Evolutionary conservation across 169 alveolate species (phyloP), one percentile per base, ranked within the genome.

Genomic region (Theileria orientalis): DNA sequence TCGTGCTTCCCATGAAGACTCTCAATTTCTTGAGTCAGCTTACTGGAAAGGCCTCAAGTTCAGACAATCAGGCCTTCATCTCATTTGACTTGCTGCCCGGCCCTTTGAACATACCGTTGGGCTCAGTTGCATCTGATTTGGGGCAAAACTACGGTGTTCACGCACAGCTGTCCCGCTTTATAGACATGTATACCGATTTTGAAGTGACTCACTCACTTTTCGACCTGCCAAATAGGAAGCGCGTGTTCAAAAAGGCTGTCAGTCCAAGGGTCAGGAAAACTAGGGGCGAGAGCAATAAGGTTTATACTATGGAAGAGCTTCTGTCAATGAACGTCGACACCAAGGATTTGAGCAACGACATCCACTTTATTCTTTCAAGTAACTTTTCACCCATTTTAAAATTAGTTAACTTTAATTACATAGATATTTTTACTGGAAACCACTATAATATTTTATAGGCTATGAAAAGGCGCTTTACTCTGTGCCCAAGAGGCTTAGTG

Each of bases 401-500:
- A 13, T 49, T 49, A 0, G 60, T 49, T 47, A 49, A 49, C 14
- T 14, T 21, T 21, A 49, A 49, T 5, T 56, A 9, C 19, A 9
- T 56, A 27, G 8, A 56, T 29, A 56, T n/a, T 19, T 6, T 11
- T 30, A 3, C 37, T 56, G 14, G 21, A 0, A 23, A 23, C 9
- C n/a, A 61, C 16, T 5, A 5, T 35, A 7, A 2, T 44, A 63
- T 44, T 23, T 63, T n/a, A 51, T 54, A 11, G 61, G 70, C 16
- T 79, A 79, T 41, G 87, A 79, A 51, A 47, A 42, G 33, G 76
- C 83, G 8, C 54, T 79, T 0, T 25, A 37, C 49, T 69, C 71
- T 37, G 83, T 79, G 9, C 87, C 87, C 16, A 79, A 71, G 72
- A 71, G 68, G 21, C 42, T 79, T 44, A 23, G 68, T 47, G 87